Evolutionary conservation across 1,284 basidiomycete genomes (phyloP), one percentile per base, ranked within the genome.

Genomic region (Microbotryum intermedium): DNA sequence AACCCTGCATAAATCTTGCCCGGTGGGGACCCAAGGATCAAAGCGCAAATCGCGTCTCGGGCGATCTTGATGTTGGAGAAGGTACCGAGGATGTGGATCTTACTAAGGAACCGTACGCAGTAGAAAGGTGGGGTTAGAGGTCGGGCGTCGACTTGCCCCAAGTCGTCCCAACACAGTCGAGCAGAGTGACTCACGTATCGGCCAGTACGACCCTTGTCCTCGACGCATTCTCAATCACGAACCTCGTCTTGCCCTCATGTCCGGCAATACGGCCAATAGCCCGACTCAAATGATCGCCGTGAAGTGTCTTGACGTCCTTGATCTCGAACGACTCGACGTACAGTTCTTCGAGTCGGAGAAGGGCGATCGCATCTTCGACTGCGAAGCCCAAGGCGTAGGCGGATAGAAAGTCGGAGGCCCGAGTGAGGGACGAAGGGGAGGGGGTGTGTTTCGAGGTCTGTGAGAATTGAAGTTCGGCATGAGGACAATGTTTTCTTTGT

Each of bases 61-160:
- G 94, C 94, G 68, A 97, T 84, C 77, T 94, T 97, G 80, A 98
- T 97, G 73, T 97, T 97, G 77, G 88, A 86, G 80, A 92, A 93
- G 30, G 90, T 90, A 49, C 91, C 90, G 74, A 94, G 83, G 68
- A 94, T 92, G 70, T 93, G 90, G 34, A 94, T 93, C 83, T 92
- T 92, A 23, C 88, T 90, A 62, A 13, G 63, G 42, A 64, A 39
- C 34, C 10, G 64, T 46, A 63, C 50, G 53, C 23, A n/a, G 47
- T 18, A 16, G 6, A 11, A 16, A 39, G 18, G 34, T 39, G 4
- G 16, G 34, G 34, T 39, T 20, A 48, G 28, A 48, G 3, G 20
- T 3, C 23, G 1, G 9, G n/a, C n/a, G n/a, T n/a, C n/a, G n/a
- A n/a, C n/a, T n/a, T n/a, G n/a, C n/a, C n/a, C n/a, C n/a, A n/a